Conservation (phyloP, 257 asterid species). For the Oldenlandia corymbosa region DNA sequence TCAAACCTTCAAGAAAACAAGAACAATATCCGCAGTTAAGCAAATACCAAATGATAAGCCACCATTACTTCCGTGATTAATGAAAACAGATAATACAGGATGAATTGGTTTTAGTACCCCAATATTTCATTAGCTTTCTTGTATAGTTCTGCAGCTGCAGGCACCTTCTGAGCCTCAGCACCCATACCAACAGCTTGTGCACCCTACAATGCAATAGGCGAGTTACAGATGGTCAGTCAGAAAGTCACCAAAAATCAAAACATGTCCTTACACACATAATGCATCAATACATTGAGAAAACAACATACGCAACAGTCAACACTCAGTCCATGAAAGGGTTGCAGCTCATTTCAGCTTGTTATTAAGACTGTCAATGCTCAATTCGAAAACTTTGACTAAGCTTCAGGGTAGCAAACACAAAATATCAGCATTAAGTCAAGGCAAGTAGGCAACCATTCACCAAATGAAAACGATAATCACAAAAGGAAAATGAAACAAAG, state of each 20-base stretch:
- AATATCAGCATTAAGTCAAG: not conserved
- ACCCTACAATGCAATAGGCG: conserved; percentile 50
- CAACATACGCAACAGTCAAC: too few relatives aligned
- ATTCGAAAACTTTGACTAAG: too few relatives aligned
- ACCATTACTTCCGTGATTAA: not conserved
- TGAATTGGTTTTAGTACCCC: conserved; percentile 45
- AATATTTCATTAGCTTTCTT: conserved; percentile 72
- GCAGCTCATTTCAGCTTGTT: not conserved
- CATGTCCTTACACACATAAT: not conserved
- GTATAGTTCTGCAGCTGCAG: conserved; percentile 90
- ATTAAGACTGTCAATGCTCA: not conserved
- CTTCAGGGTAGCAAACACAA: not conserved
- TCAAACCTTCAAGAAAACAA: conserved; percentile 48
- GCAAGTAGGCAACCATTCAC: not conserved
- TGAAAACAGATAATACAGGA: not conserved
- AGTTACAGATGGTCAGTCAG: not conserved
- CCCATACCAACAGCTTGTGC: conserved; percentile 99
- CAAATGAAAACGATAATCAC: not conserved
- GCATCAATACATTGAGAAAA: not conserved
- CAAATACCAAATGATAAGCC: conserved; percentile 9
- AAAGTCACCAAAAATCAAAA: not conserved
- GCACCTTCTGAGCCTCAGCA: conserved; percentile 83
- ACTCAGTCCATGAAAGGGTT: too few relatives aligned
- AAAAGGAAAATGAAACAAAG: not conserved
- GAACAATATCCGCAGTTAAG: conserved; percentile 16